phyloP scores from a whole-genome alignment of 768 basidiomycete genomes.

The Panaeolus cyanescens region DNA sequence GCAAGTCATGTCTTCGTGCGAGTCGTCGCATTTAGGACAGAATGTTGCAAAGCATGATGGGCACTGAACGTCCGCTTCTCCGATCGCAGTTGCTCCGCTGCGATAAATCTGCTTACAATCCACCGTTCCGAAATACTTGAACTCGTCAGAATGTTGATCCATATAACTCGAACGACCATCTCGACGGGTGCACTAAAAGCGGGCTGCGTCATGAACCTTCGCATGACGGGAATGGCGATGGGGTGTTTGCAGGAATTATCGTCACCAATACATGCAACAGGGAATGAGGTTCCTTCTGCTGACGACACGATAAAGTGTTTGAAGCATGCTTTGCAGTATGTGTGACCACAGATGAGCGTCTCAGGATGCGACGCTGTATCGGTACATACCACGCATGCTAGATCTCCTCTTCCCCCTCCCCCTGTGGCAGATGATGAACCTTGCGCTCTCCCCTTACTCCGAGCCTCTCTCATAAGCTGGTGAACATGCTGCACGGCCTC shows the following conservation, averaged over 20 bases:
- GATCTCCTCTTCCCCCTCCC: conserved; percentile 7
- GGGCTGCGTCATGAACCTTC: conserved; percentile 46
- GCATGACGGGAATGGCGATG: conserved; percentile 57
- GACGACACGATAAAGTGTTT: conserved; percentile 48
- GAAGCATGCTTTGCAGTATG: conserved; percentile 51
- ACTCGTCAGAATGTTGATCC: conserved; percentile 53
- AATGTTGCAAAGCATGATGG: conserved; percentile 53
- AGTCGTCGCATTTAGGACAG: conserved; percentile 50
- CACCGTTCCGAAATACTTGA: conserved; percentile 70
- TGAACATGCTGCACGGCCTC: conserved; percentile 52
- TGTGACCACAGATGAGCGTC: conserved; percentile 48
- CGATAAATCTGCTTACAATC: conserved; percentile 73
- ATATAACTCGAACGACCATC: conserved; percentile 58
- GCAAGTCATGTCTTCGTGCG: conserved; percentile 57
- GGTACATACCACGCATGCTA: conserved; percentile 57
- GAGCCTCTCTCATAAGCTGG: conserved; percentile 44
- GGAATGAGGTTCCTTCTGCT: conserved; percentile 48
- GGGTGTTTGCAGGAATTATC: conserved; percentile 52
- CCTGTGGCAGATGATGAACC: conserved; percentile 4
- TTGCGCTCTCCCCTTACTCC: conserved; percentile 4
- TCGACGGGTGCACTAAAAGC: conserved; percentile 57
- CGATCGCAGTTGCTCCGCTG: too few species aligned
- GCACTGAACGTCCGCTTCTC: conserved; percentile 34
- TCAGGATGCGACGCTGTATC: conserved; percentile 42
- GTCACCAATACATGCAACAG: conserved; percentile 64